Percentiles rank a stretch among this genome's conserved stretches.
Evolutionary conservation across 768 basidiomycete genomes (phyloP).

Genomic region (Brasilioporus rufonigricans): DNA sequence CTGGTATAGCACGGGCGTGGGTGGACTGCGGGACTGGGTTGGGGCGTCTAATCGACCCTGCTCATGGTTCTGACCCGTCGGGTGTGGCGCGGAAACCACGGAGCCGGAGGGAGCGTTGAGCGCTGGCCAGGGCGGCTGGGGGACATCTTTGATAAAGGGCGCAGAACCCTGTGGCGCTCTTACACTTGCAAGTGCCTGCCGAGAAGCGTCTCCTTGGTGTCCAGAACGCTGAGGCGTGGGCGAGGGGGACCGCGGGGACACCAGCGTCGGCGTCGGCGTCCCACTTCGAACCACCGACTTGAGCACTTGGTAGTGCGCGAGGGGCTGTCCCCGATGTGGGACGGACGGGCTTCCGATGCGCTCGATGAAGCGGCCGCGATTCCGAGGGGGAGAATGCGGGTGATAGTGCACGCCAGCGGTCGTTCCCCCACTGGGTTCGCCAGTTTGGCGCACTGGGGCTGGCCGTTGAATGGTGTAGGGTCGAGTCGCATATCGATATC

Average conservation of each 20-base stretch:
- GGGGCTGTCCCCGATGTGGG: constrained; percentile 7
- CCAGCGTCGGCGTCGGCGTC: constrained; percentile 12
- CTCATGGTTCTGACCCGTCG: neutral
- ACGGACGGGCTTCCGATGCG: constrained; percentile 11
- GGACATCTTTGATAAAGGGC: constrained; percentile 15
- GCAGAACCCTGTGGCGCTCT: constrained; percentile 13
- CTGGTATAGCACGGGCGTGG: constrained; percentile 2
- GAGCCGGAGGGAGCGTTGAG: constrained; percentile 6
- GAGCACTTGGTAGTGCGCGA: constrained; percentile 5
- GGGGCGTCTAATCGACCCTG: neutral
- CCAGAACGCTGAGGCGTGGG: constrained; percentile 14
- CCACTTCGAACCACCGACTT: neutral
- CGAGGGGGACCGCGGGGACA: constrained; percentile 16
- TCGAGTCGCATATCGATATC: constrained; percentile 15
- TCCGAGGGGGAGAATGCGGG: constrained; percentile 14
- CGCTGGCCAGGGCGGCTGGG: constrained; percentile 19
- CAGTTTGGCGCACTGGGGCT: constrained; percentile 22
- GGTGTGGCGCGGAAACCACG: constrained; percentile 15
- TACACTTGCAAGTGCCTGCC: constrained; percentile 17
- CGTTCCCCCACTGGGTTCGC: constrained; percentile 12
- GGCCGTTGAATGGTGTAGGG: constrained; percentile 28
- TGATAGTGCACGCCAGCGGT: neutral
- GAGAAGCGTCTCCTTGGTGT: constrained; percentile 17
- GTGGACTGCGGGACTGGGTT: neutral
- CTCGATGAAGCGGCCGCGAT: constrained; percentile 22